Percentiles rank a stretch among this genome's conserved stretches.
Evolutionary conservation across 305 asterid genomes (phyloP).

Genomic region (Andrographis paniculata): DNA sequence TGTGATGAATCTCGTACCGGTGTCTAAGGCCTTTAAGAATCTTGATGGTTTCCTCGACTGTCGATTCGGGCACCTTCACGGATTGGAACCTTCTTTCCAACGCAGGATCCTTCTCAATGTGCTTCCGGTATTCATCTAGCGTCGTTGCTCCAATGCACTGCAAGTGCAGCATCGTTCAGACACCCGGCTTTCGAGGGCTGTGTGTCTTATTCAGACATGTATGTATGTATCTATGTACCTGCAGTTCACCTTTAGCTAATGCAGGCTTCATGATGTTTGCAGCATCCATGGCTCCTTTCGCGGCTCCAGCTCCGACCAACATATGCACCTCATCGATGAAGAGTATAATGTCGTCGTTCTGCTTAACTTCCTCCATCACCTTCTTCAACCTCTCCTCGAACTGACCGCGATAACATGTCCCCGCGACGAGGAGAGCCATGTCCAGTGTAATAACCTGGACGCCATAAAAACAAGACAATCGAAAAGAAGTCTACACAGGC

Average conservation of each 20-base stretch:
- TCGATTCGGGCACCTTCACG: conserved; percentile 95
- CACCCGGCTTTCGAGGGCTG: too few species aligned
- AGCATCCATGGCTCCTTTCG: conserved; percentile 98
- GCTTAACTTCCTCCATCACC: conserved; percentile 94
- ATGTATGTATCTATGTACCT: conserved; percentile 36
- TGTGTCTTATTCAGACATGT: neutral
- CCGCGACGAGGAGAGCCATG: conserved; percentile 96
- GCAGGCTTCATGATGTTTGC: conserved; percentile 98
- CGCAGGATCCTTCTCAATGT: conserved; percentile 97
- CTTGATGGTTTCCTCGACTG: conserved; percentile 90
- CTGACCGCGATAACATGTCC: conserved; percentile 97
- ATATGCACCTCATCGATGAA: conserved; percentile 98
- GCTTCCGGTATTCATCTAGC: conserved; percentile 89
- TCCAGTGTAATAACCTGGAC: conserved; percentile 91
- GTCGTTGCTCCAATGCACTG: conserved; percentile 99
- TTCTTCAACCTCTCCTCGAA: conserved; percentile 94
- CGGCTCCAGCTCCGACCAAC: conserved; percentile 98
- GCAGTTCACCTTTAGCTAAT: conserved; percentile 93
- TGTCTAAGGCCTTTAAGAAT: conserved; percentile 90
- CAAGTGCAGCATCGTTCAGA: neutral
- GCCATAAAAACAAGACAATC: conserved; percentile 9
- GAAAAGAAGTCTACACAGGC: too few species aligned
- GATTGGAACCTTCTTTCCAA: conserved; percentile 94
- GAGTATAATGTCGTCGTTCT: conserved; percentile 85
- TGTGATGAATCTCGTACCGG: conserved; percentile 95